A percentile compares a stretch with the other conserved stretches of the same genome.
phyloP scores from a whole-genome alignment of 2,329 filamentous ascomycete species.

The Fusarium verrucosum region DNA sequence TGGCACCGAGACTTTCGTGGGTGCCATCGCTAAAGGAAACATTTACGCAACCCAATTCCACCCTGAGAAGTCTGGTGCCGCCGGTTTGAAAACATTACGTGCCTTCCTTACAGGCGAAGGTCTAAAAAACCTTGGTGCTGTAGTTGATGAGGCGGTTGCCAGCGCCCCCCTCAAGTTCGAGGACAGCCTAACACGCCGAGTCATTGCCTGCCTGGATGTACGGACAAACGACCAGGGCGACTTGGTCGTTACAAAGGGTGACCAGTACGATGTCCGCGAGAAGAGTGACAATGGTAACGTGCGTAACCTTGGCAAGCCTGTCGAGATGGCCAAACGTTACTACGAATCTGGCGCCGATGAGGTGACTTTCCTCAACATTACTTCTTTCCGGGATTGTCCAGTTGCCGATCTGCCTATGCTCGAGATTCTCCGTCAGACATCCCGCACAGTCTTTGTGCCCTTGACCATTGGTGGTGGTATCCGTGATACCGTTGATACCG shows the following conservation, averaged over 20 bases:
- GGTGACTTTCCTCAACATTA: conserved; percentile 98
- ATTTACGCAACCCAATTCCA: conserved; percentile 95
- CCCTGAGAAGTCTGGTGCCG: conserved; percentile 94
- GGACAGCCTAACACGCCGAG: conserved; percentile 86
- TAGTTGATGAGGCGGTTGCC: conserved; percentile 27
- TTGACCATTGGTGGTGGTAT: conserved; percentile 96
- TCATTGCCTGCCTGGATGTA: conserved; percentile 97
- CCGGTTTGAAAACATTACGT: conserved; percentile 83
- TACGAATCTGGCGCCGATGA: conserved; percentile 98
- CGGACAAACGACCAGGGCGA: conserved; percentile 94
- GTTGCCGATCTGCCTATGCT: conserved; percentile 95
- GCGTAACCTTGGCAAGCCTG: conserved; percentile 94
- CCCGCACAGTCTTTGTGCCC: conserved; percentile 93
- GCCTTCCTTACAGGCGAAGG: conserved; percentile 83
- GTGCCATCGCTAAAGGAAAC: conserved; percentile 86
- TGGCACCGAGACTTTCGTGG: conserved; percentile 88
- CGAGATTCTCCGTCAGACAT: conserved; percentile 86
- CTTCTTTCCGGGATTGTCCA: conserved; percentile 94
- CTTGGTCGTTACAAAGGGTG: conserved; percentile 96
- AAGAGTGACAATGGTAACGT: conserved; percentile 74
- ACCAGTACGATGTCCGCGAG: conserved; percentile 98
- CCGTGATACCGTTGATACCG: conserved; percentile 87
- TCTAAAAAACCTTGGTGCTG: conserved; percentile 58
- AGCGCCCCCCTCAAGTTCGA: conserved; percentile 35
- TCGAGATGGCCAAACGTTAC: conserved; percentile 92